Base-by-base conservation (phyloP, 2,329 filamentous ascomycete species). In the Moelleriella libera region DNA sequence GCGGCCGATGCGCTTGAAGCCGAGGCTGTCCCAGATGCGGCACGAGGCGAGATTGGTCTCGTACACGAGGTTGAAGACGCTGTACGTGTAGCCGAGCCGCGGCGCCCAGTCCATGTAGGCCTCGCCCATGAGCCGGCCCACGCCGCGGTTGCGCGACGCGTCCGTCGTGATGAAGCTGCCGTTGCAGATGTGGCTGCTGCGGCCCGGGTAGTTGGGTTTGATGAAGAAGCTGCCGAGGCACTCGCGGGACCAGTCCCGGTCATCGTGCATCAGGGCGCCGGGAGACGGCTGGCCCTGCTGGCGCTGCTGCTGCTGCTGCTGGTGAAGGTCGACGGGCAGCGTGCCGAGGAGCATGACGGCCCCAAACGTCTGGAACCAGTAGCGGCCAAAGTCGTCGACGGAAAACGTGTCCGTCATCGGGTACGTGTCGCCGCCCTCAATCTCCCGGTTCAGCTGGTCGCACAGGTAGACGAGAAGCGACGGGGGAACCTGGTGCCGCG, bases 211-310 rank as follows among this genome's bases (percentile, higher is more conserved):
- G 65, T 95, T 94, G 44, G 88, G 88, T 68, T 92, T 89, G 72
- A 94, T 85, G 67, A 92, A 94, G 67, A 94, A 94, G 67, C 86
- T 94, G 49, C 88, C 88, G 42, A 95, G 69, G 57, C 88, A 94
- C 57, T 84, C 75, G 58, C 81, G 82, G 53, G 80, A 76, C 88
- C 88, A 94, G 64, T 90, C 85, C 53, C 21, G 21, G 21, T 72
- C 70, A 63, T 73, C 64, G 65, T 80, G 65, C 55, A 72, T 57
- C 50, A 76, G 64, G 48, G 21, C 21, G 2, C 2, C 21, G 21
- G 21, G 21, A 21, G 21, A 21, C 21, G 21, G 21, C 21, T 21
- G 21, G 21, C 21, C 21, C 21, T 21, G 21, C 21, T 21, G 21
- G 21, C 21, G 21, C 21, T 21, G 21, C 21, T 21, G 21, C 21